Percentiles rank a stretch among this genome's conserved stretches.
These are phyloP conservation scores for Populus tomentosa DNA, from an alignment of 441 rosid genomes.

Conservation along the genomic window DNA sequence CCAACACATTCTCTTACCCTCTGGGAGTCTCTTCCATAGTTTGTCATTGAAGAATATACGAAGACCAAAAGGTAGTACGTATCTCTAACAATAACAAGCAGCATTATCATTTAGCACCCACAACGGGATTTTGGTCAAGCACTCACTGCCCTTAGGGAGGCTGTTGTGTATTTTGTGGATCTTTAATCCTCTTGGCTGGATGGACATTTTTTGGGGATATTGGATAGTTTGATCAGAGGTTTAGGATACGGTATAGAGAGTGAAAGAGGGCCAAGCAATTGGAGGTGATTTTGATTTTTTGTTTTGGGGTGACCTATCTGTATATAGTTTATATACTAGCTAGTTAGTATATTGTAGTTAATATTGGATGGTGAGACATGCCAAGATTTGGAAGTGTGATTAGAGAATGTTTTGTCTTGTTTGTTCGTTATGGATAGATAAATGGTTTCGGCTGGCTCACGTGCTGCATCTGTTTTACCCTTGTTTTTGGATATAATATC, in stretches of 20 bases:
- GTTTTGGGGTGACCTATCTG: neutral
- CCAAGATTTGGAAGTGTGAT: neutral
- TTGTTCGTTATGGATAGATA: neutral
- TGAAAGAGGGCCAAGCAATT: neutral
- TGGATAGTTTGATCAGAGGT: neutral
- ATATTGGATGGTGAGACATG: neutral
- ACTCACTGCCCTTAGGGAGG: neutral
- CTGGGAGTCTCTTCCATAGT: slow-evolving; percentile 59
- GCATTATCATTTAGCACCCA: neutral
- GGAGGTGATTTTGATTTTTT: neutral
- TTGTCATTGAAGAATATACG: slow-evolving; percentile 34
- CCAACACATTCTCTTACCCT: slow-evolving; percentile 75
- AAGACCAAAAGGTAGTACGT: neutral
- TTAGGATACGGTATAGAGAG: neutral
- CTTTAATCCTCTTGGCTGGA: neutral
- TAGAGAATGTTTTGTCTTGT: neutral
- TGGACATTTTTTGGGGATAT: neutral
- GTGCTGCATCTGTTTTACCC: neutral
- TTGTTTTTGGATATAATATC: neutral
- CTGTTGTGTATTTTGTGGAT: neutral
- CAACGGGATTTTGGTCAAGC: neutral
- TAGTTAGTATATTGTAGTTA: neutral
- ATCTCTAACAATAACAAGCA: neutral
- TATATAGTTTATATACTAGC: neutral
- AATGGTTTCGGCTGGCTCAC: neutral